These are phyloP conservation scores for Zygoascus meyerae DNA, from an alignment of 1,139 yeast species.

Conservation along the genomic window DNA sequence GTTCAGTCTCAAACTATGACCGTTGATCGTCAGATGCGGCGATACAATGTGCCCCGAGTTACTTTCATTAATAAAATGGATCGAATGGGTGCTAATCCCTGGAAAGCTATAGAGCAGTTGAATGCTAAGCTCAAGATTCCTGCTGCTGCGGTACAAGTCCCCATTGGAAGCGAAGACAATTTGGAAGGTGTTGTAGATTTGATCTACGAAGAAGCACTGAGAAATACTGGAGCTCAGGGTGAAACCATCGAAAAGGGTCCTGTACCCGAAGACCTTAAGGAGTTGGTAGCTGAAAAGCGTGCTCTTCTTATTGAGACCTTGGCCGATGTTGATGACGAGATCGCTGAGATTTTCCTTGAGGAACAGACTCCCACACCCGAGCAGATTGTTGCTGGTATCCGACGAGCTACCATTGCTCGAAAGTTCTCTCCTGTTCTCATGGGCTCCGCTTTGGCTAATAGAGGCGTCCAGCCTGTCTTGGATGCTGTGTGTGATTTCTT, in stretches of 20 bases:
- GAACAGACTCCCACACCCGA: conserved; percentile 81
- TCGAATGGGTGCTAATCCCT: conserved; percentile 97
- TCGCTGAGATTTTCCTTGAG: conserved; percentile 86
- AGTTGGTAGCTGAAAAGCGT: conserved; percentile 78
- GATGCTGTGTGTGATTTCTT: conserved; percentile 95
- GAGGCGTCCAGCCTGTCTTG: conserved; percentile 89
- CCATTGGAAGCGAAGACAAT: conserved; percentile 86
- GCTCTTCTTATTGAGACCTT: conserved; percentile 79
- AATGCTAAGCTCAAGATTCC: conserved; percentile 81
- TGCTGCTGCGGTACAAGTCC: conserved; percentile 97
- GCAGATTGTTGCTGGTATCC: conserved; percentile 81
- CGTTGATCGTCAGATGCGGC: conserved; percentile 97
- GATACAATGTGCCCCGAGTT: conserved; percentile 93
- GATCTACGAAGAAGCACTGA: conserved; percentile 77
- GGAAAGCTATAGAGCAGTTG: conserved; percentile 88
- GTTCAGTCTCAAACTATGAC: conserved; percentile 98
- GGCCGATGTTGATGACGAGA: conserved; percentile 97
- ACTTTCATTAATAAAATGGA: conserved; percentile 98
- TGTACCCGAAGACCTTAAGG: conserved; percentile 70
- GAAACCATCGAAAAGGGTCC: conserved; percentile 59
- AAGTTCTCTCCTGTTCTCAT: conserved; percentile 95
- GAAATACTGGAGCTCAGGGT: conserved; percentile 92
- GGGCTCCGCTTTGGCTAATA: conserved; percentile 98
- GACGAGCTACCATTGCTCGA: conserved; percentile 95
- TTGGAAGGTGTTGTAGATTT: conserved; percentile 87